Conservation (phyloP, 345 rosid species). For the Murraya koenigii region DNA sequence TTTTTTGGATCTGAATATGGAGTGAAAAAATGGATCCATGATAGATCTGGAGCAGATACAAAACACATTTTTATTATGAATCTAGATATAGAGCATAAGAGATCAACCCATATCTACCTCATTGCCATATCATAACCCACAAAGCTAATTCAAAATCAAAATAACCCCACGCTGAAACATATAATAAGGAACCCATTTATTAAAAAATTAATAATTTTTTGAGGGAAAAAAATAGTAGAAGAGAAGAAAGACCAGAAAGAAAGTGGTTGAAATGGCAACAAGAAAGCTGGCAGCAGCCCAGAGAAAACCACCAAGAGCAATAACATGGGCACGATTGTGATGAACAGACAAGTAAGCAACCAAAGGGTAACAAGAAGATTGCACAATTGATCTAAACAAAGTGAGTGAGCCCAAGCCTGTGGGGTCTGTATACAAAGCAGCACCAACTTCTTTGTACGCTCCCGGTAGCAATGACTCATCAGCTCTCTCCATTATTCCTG, state of each 20-base stretch:
- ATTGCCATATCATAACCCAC: too few species aligned
- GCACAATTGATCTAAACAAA: constrained; percentile 63
- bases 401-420: constrained; percentile 63
- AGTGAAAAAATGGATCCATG: too few species aligned
- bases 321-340: constrained; percentile 65
- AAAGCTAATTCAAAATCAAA: too few species aligned
- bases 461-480: constrained; percentile 69
- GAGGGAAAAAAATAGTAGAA: background rate
- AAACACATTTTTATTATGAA: too few species aligned
- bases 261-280: constrained; percentile 59
- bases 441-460: constrained; percentile 67
- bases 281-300: constrained; percentile 71
- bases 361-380: constrained; percentile 54
- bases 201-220: too few species aligned
- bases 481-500: constrained; percentile 61
- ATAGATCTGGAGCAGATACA: too few species aligned
- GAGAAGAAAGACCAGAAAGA: constrained; percentile 46
- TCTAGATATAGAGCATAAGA: too few species aligned
- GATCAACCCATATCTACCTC: too few species aligned
- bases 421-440: constrained; percentile 53
- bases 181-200: too few species aligned
- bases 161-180: too few species aligned
- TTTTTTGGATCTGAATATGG: too few species aligned
- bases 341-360: constrained; percentile 59
- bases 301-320: constrained; percentile 65